Conservation (phyloP, 192 early-diverging fungal species). For the Gaertneriomyces sp. region DNA sequence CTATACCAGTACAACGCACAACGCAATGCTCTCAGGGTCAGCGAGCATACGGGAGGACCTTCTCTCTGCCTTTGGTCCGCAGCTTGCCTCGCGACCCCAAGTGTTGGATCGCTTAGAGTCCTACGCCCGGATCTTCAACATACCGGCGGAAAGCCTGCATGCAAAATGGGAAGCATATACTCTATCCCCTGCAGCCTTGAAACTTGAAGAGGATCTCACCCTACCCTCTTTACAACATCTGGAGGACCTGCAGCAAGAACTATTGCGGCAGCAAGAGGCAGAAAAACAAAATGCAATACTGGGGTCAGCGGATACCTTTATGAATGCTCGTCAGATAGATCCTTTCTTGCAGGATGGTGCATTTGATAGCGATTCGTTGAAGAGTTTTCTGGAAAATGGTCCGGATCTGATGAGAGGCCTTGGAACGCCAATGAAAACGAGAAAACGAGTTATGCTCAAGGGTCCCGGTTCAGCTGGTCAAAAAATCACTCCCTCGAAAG, state of each 20-base stretch:
- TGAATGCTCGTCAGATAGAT: slow-evolving; percentile 13
- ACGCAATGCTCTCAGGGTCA: slow-evolving; percentile 14
- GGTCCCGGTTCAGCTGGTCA: not conserved
- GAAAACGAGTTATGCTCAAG: slow-evolving; percentile 19
- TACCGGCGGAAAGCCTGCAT: slow-evolving; percentile 40
- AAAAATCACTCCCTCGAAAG: not conserved
- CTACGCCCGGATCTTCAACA: slow-evolving; percentile 15
- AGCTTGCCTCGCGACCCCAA: slow-evolving; percentile 13
- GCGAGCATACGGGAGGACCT: slow-evolving; percentile 10
- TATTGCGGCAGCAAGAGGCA: slow-evolving; percentile 18
- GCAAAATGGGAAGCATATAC: slow-evolving; percentile 49
- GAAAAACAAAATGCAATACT: slow-evolving; percentile 24
- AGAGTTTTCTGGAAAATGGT: slow-evolving; percentile 11
- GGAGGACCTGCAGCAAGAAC: slow-evolving; percentile 24
- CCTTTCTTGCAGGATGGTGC: slow-evolving; percentile 17
- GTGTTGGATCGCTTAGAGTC: slow-evolving; percentile 25
- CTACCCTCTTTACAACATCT: slow-evolving; percentile 28
- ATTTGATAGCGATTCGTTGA: slow-evolving; percentile 15
- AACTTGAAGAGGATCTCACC: slow-evolving; percentile 15
- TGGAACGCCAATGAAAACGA: slow-evolving; percentile 7
- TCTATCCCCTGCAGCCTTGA: slow-evolving; percentile 11
- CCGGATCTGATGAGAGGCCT: slow-evolving; percentile 7
- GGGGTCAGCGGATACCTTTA: slow-evolving; percentile 16
- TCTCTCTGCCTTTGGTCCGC: slow-evolving; percentile 24
- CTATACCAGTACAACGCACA: not conserved